These are phyloP conservation scores for Madurella mycetomatis DNA, from an alignment of 2,329 filamentous ascomycete genomes.

Conservation along the genomic window DNA sequence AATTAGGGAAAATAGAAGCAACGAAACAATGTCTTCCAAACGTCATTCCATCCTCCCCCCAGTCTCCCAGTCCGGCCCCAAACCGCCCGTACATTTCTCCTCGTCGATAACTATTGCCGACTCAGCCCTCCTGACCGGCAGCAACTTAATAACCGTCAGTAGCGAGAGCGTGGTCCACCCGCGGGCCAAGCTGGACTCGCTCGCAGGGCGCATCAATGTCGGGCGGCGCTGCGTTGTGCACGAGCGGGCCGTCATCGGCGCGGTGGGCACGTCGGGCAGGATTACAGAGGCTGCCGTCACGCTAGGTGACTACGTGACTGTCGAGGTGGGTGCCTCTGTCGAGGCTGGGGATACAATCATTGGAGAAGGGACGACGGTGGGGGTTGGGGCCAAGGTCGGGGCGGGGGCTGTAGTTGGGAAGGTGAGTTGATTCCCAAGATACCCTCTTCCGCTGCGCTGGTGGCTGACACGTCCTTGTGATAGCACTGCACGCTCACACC, in stretches of 20 bases:
- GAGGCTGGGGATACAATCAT: constrained; percentile 60
- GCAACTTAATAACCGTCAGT: constrained; percentile 72
- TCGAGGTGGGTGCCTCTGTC: constrained; percentile 57
- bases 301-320: constrained; percentile 56
- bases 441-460: not conserved
- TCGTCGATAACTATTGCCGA: constrained; percentile 59
- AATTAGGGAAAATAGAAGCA: not conserved
- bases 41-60: constrained; percentile 54
- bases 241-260: constrained; percentile 60
- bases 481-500: constrained; percentile 69
- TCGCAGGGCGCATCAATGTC: constrained; percentile 71
- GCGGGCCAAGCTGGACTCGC: constrained; percentile 72
- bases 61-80: constrained; percentile 49
- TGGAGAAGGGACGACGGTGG: constrained; percentile 56
- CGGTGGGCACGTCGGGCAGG: constrained; percentile 25
- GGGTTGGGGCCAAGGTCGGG: constrained; percentile 57
- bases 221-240: constrained; percentile 78
- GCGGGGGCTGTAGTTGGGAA: constrained; percentile 59
- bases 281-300: constrained; percentile 45
- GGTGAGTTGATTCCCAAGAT: constrained; percentile 39
- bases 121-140: constrained; percentile 61
- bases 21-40: constrained; percentile 43
- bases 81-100: constrained; percentile 59
- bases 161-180: constrained; percentile 82
- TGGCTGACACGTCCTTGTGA: not conserved